These are phyloP conservation scores for Saccharum officinarum DNA, from an alignment of 176 grass and related monocot genomes.

Conservation along the genomic window DNA sequence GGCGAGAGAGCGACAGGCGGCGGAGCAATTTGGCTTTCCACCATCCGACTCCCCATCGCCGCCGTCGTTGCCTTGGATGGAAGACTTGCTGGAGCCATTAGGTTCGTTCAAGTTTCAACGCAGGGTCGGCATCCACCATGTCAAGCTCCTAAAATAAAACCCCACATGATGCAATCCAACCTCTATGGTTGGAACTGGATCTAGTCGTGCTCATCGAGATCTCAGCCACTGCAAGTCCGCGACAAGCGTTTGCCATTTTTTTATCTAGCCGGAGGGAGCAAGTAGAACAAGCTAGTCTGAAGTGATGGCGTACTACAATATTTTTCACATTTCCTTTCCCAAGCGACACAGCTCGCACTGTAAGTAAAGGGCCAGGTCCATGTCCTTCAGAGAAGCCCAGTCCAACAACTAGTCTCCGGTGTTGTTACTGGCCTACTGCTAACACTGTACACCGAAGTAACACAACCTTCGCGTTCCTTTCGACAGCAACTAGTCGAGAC, in stretches of 20 bases:
- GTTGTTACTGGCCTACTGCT: neutral
- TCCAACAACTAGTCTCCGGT: neutral
- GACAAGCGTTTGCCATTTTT: neutral
- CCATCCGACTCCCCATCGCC: neutral
- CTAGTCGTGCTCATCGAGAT: neutral
- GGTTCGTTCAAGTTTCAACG: neutral
- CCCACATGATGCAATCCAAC: neutral
- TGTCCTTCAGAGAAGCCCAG: neutral
- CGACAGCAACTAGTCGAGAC: too few species aligned
- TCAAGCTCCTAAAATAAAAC: neutral
- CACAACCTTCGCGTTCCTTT: neutral
- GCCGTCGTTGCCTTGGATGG: slow-evolving; percentile 4
- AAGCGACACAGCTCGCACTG: too few species aligned
- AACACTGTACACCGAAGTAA: neutral
- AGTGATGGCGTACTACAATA: too few species aligned
- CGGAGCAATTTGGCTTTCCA: neutral
- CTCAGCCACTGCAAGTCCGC: neutral
- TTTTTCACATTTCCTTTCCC: too few species aligned
- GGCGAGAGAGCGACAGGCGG: neutral
- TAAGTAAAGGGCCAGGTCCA: neutral
- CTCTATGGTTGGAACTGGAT: neutral
- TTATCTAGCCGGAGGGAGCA: neutral
- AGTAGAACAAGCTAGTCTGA: neutral
- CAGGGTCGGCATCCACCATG: neutral
- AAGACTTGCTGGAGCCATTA: neutral